Conservation (phyloP, 345 rosid genomes). For the Arabidopsis suecica region DNA sequence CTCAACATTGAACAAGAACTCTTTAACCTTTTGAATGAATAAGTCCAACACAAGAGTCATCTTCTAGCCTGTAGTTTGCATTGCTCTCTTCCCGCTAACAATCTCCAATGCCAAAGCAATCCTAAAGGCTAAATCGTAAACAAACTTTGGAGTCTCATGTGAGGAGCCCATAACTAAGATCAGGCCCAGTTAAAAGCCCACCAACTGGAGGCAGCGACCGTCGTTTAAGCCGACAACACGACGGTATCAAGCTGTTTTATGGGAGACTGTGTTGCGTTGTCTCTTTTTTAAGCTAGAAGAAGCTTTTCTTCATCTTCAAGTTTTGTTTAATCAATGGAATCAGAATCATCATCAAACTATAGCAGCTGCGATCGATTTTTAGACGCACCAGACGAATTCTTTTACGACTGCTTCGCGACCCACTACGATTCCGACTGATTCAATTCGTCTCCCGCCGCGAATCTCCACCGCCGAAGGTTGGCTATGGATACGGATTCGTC, state of each 20-base stretch:
- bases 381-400: slow-evolving; percentile 61
- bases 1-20: no score
- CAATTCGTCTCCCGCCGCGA: slow-evolving; percentile 42
- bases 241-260: slow-evolving; percentile 27
- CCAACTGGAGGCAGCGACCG: slow-evolving; percentile 26
- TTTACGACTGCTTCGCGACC: slow-evolving; percentile 45
- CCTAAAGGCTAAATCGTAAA: no score
- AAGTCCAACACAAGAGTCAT: no score
- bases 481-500: background rate
- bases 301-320: slow-evolving; percentile 1
- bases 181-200: slow-evolving; percentile 30
- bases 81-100: no score
- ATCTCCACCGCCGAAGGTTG: background rate
- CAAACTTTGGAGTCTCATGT: background rate
- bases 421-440: slow-evolving; percentile 41
- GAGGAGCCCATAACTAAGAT: background rate
- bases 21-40: no score
- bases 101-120: no score
- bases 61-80: no score
- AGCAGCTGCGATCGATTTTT: slow-evolving; percentile 40
- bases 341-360: slow-evolving; percentile 2
- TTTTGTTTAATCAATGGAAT: slow-evolving; percentile 30
- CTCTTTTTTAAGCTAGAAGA: slow-evolving; percentile 12
- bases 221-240: slow-evolving; percentile 36
- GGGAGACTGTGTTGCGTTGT: slow-evolving; percentile 32